A percentile compares a stretch with the other conserved stretches of the same genome.
Evolutionary conservation across 1,284 basidiomycete genomes (phyloP).

Genomic region (Pseudomicrostroma phylloplanum): DNA sequence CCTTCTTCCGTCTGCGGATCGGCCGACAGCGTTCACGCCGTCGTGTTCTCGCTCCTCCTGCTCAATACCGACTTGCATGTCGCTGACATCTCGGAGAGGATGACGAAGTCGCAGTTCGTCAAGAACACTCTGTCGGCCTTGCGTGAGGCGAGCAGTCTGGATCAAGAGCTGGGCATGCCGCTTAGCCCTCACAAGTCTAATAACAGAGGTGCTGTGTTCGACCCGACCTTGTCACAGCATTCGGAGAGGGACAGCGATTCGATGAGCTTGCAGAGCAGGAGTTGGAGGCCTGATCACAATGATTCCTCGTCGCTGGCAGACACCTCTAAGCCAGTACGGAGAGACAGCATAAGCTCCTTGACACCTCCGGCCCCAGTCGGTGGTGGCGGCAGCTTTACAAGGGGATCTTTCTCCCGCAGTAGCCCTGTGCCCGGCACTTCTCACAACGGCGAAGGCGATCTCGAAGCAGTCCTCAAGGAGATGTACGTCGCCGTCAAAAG

Average conservation of each 20-base stretch:
- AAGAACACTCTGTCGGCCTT: constrained; percentile 83
- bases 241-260: not conserved
- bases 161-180: not conserved
- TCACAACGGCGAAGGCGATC: constrained; percentile 65
- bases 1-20: constrained; percentile 71
- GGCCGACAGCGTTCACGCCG: constrained; percentile 79
- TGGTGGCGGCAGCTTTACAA: not conserved
- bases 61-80: constrained; percentile 97
- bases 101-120: constrained; percentile 90
- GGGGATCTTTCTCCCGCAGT: not conserved
- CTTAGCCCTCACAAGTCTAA: not conserved
- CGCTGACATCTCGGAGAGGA: constrained; percentile 76
- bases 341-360: not conserved
- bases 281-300: not conserved
- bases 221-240: too few relatives aligned
- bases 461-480: constrained; percentile 83
- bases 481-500: constrained; percentile 86
- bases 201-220: too few relatives aligned
- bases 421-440: too few relatives aligned
- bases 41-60: constrained; percentile 83
- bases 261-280: not conserved
- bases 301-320: not conserved
- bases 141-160: constrained; percentile 12
- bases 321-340: not conserved
- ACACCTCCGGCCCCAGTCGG: too few relatives aligned